These are phyloP conservation scores for Cladophialophora psammophila DNA, from an alignment of 2,329 filamentous ascomycete genomes.

Conservation along the genomic window DNA sequence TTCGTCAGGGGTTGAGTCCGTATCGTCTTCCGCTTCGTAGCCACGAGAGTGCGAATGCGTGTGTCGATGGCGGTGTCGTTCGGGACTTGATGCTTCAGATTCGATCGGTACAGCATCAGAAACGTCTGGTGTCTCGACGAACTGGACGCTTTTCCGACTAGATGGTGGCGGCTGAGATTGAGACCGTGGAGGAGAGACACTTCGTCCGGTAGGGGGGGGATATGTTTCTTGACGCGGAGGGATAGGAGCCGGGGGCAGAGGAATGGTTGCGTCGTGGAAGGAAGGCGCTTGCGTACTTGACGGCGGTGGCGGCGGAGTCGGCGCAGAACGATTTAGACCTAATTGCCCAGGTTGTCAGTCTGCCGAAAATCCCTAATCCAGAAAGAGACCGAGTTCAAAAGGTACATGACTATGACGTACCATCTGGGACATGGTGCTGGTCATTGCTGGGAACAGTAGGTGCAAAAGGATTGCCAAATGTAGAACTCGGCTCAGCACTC, in stretches of 20 bases:
- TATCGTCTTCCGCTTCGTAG: slow-evolving; percentile 53
- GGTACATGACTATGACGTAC: slow-evolving; percentile 49
- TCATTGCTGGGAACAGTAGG: slow-evolving; percentile 44
- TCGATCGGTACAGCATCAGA: slow-evolving; percentile 21
- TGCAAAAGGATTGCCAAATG: slow-evolving; percentile 37
- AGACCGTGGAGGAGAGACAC: slow-evolving; percentile 28
- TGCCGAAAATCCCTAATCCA: slow-evolving; percentile 6
- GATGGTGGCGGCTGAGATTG: slow-evolving; percentile 32
- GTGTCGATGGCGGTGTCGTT: slow-evolving; percentile 28
- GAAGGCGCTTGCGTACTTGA: slow-evolving; percentile 34
- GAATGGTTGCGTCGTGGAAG: slow-evolving; percentile 8
- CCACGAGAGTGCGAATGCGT: slow-evolving; percentile 40
- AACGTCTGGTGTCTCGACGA: slow-evolving; percentile 37
- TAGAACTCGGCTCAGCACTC: slow-evolving; percentile 52
- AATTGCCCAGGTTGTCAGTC: slow-evolving; percentile 3
- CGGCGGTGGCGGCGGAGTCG: slow-evolving; percentile 36
- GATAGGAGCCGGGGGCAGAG: background rate
- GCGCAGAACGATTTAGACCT: slow-evolving; percentile 30
- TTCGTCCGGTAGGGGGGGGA: slow-evolving; percentile 24
- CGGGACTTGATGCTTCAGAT: slow-evolving; percentile 30
- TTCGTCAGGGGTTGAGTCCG: slow-evolving; percentile 37
- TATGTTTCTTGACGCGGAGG: slow-evolving; percentile 14
- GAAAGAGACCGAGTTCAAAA: slow-evolving; percentile 7
- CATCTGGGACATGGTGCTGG: slow-evolving; percentile 49
- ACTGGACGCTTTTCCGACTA: slow-evolving; percentile 38